phyloP scores from a whole-genome alignment of 2,329 filamentous ascomycete genomes.

The Colletotrichum sp. region DNA sequence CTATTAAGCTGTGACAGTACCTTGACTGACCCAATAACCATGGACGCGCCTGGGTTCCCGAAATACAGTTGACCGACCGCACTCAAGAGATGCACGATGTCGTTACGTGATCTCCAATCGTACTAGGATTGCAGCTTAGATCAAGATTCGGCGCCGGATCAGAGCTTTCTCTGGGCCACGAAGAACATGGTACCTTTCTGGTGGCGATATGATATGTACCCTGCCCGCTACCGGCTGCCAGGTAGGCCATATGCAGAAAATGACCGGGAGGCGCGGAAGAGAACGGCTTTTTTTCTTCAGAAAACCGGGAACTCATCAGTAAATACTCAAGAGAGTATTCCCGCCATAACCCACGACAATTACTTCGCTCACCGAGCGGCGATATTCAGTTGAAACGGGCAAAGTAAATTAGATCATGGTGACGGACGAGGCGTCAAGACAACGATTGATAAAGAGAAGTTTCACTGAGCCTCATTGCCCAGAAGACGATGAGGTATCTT shows the following conservation, averaged over 20 bases:
- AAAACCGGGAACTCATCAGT: neutral
- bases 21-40: neutral
- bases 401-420: constrained; percentile 30
- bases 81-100: neutral
- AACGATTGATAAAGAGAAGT: neutral
- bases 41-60: neutral
- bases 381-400: neutral
- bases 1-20: neutral
- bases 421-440: constrained; percentile 29
- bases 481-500: neutral
- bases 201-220: neutral
- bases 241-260: neutral
- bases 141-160: neutral
- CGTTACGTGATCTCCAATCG: neutral
- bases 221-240: neutral
- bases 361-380: neutral
- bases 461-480: neutral
- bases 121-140: neutral
- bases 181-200: neutral
- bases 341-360: neutral
- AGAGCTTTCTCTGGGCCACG: neutral
- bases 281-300: neutral
- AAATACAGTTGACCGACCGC: neutral
- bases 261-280: neutral
- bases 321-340: neutral